A percentile compares a stretch with the other conserved stretches of the same genome.
phyloP scores from a whole-genome alignment of 2,329 filamentous ascomycete species.

The Fusarium sp. region DNA sequence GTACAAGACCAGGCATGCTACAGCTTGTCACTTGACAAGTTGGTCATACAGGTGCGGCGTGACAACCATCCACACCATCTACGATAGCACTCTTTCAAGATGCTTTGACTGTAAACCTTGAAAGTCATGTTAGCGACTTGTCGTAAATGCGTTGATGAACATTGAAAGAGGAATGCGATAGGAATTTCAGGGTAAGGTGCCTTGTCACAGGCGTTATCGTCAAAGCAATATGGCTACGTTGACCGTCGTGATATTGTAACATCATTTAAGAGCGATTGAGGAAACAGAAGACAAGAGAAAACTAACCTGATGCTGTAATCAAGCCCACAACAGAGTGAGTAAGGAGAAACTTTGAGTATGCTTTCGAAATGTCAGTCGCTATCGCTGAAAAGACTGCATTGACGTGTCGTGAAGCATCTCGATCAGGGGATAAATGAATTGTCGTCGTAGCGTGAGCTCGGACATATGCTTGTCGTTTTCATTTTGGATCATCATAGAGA shows the following conservation, averaged over 20 bases:
- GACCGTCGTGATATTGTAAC: constrained; percentile 59
- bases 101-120: neutral
- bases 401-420: constrained; percentile 30
- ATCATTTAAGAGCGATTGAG: constrained; percentile 48
- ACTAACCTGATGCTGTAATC: constrained; percentile 42
- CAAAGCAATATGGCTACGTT: constrained; percentile 58
- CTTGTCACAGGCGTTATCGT: constrained; percentile 59
- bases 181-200: constrained; percentile 43
- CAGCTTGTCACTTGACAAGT: constrained; percentile 9
- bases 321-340: neutral
- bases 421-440: constrained; percentile 50
- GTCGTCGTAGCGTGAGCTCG: constrained; percentile 69
- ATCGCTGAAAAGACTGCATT: constrained; percentile 22
- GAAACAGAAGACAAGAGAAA: neutral
- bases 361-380: constrained; percentile 39
- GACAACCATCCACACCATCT: neutral
- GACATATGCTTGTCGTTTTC: constrained; percentile 98
- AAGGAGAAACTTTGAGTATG: neutral
- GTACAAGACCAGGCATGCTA: neutral
- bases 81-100: neutral
- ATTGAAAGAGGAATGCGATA: neutral
- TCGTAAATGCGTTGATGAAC: neutral
- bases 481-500: constrained; percentile 82
- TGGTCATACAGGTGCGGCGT: too few species aligned
- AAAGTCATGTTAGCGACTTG: constrained; percentile 20